Base-by-base conservation (phyloP, 116 monocot genomes). In the Thalassia testudinum region DNA sequence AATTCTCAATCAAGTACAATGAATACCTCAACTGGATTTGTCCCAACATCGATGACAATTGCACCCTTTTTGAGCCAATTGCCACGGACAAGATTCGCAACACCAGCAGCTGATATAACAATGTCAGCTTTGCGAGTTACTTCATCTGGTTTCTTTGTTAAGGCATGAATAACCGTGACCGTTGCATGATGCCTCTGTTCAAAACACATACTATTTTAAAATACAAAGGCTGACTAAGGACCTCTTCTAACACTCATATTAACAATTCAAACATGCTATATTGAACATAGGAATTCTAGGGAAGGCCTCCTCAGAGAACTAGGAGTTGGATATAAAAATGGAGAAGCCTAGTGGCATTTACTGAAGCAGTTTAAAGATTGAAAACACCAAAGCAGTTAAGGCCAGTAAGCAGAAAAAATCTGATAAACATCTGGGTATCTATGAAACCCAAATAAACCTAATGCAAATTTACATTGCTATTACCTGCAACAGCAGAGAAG, bases 181-280 rank as follows among this genome's bases (percentile, higher is more conserved):
- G 97, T 89, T 26, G 89, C 89, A 80, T 85, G 85, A 42, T 97
- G 97, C 55, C 89, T 85, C 97, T 95, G 70, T 50, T 27, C 59
- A 60, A 47, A 52, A 28, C 3, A 3, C 30, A 34, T 34, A 34
- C 10, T 34, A 3, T 34, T 34, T 34, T 34, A 5, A 34, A 34
- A 10, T 10, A 34, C 10, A 34, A 34, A 34, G 10, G 30, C 30
- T 10, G 10, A 34, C 3, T 34, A 10, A 34, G 30, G 30, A 34
- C 30, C 30, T 10, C 30, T 5, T 5, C 30, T 34, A 34, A 34
- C 3, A n/a, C n/a, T n/a, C n/a, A n/a, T n/a, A n/a, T n/a, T n/a
- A n/a, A n/a, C n/a, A n/a, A n/a, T n/a, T n/a, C n/a, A n/a, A n/a
- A n/a, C n/a, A n/a, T n/a, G n/a, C n/a, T n/a, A n/a, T n/a, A n/a